Percentiles rank a stretch among this genome's conserved stretches.
Evolutionary conservation across 352 stramenopile species (phyloP).

Genomic region (Phytophthora foliorum): DNA sequence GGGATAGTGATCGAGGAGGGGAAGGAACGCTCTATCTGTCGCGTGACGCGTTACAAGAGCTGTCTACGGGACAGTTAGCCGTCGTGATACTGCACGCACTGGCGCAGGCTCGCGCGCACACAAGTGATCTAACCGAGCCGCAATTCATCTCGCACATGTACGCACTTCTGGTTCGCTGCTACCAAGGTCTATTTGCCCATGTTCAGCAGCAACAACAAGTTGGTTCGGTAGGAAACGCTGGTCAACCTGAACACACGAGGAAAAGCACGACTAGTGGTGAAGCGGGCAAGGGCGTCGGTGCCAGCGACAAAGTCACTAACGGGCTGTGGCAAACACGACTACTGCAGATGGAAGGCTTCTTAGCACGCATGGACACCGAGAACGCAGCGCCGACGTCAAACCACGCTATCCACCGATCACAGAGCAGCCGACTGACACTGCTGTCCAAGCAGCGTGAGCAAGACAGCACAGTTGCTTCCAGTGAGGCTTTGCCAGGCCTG

Average conservation of each 20-base stretch:
- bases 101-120: slow-evolving; percentile 37
- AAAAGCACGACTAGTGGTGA: slow-evolving; percentile 11
- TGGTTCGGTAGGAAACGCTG: background rate
- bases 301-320: background rate
- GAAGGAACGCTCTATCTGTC: slow-evolving; percentile 46
- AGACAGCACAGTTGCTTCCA: slow-evolving; percentile 1
- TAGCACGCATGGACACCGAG: slow-evolving; percentile 38
- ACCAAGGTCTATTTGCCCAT: slow-evolving; percentile 62
- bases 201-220: slow-evolving; percentile 21
- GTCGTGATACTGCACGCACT: slow-evolving; percentile 69
- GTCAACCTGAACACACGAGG: background rate
- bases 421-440: slow-evolving; percentile 37
- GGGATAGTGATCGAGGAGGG: background rate
- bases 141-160: slow-evolving; percentile 64
- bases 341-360: slow-evolving; percentile 63
- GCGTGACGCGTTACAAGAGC: slow-evolving; percentile 39
- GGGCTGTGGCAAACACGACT: slow-evolving; percentile 56
- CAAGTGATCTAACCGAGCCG: slow-evolving; percentile 55
- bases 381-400: background rate
- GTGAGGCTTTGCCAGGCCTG: slow-evolving; percentile 5
- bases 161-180: slow-evolving; percentile 63
- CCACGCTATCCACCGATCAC: slow-evolving; percentile 10
- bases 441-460: slow-evolving; percentile 29
- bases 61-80: slow-evolving; percentile 62
- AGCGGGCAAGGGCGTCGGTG: background rate